Evolutionary conservation across 306 rosid genomes (phyloP).

Genomic region (Potentilla sterilis): DNA sequence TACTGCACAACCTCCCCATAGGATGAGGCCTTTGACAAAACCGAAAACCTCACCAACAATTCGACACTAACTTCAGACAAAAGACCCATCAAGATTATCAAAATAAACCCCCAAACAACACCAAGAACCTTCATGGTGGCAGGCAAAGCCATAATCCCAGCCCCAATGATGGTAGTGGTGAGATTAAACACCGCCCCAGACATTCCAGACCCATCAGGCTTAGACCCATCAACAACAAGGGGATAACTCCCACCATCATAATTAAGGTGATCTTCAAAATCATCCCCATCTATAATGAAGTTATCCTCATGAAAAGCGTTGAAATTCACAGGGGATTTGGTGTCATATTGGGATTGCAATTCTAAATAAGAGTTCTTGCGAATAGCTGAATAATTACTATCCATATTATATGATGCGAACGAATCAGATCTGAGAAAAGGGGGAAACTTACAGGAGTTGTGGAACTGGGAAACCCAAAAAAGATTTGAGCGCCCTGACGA

Average conservation of each 20-base stretch:
- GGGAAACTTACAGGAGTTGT: constrained; percentile 29
- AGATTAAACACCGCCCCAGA: constrained; percentile 89
- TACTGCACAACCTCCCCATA: constrained; percentile 90
- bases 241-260: constrained; percentile 60
- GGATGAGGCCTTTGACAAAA: constrained; percentile 59
- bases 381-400: constrained; percentile 52
- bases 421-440: constrained; percentile 31
- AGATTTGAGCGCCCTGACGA: not conserved
- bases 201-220: constrained; percentile 50
- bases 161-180: constrained; percentile 85
- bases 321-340: constrained; percentile 10
- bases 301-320: constrained; percentile 39
- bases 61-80: constrained; percentile 83
- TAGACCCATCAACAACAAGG: constrained; percentile 45
- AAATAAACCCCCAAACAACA: constrained; percentile 52
- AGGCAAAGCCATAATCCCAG: constrained; percentile 95
- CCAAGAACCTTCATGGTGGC: constrained; percentile 98
- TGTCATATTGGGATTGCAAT: constrained; percentile 54
- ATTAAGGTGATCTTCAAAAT: constrained; percentile 51
- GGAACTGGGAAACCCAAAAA: constrained; percentile 4
- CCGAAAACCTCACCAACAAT: constrained; percentile 62
- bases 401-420: constrained; percentile 23
- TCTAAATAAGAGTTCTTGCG: constrained; percentile 58
- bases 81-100: constrained; percentile 76
- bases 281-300: constrained; percentile 29